Conservation (phyloP, 176 grass and related monocot genomes). For the Elymus sibiricus region DNA sequence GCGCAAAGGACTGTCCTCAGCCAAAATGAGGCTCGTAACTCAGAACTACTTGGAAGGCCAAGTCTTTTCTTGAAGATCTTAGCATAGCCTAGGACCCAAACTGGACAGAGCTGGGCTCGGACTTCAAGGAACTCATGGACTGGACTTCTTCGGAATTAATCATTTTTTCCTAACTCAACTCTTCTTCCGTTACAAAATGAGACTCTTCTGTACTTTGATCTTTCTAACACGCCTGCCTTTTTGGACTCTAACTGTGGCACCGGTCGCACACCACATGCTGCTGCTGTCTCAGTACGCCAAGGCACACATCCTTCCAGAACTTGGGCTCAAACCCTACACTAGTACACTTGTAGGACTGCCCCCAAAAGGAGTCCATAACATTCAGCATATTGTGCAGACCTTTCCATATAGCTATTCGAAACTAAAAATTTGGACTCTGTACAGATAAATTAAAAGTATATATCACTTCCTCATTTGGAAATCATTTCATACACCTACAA, state of each 20-base stretch:
- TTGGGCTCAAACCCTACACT: not conserved
- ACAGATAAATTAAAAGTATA: constrained; percentile 5
- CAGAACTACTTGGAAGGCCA: too few species aligned
- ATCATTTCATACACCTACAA: constrained; percentile 7
- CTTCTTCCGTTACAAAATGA: not conserved
- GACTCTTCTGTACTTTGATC: not conserved
- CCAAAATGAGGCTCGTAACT: not conserved
- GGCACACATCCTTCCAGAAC: not conserved
- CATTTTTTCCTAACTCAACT: not conserved
- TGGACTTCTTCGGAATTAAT: not conserved
- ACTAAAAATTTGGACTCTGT: not conserved
- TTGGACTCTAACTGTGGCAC: not conserved
- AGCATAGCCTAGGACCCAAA: not conserved
- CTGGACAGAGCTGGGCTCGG: not conserved
- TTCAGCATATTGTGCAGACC: not conserved
- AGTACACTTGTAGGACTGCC: not conserved
- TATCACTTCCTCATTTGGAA: constrained; percentile 1
- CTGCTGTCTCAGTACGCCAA: not conserved
- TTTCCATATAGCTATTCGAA: not conserved
- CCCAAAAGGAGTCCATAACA: not conserved
- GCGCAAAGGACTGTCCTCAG: not conserved
- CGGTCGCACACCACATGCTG: not conserved
- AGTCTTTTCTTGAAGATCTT: not conserved
- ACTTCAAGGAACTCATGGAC: not conserved
- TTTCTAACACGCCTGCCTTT: not conserved